Conservation (phyloP, 202 grass and related monocot genomes). For the Eragrostis tef region DNA sequence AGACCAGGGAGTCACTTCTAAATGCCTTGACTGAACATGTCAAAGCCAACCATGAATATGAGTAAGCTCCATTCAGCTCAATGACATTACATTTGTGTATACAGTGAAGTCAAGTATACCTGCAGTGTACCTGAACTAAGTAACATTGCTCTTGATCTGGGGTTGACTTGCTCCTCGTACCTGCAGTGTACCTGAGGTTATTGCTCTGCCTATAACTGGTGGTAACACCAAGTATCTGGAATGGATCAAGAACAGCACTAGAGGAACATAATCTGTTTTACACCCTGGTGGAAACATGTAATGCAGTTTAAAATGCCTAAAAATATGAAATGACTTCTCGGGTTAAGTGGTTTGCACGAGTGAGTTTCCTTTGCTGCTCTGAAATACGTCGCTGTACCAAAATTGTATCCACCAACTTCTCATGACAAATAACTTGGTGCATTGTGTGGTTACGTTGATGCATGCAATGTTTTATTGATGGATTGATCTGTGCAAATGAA, state of each 20-base stretch:
- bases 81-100: neutral
- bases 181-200: slow-evolving; percentile 77
- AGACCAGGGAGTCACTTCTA: slow-evolving; percentile 76
- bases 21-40: slow-evolving; percentile 70
- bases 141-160: slow-evolving; percentile 4
- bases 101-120: neutral
- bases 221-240: slow-evolving; percentile 78
- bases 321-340: neutral
- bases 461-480: neutral
- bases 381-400: neutral
- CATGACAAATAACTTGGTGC: neutral
- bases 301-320: neutral
- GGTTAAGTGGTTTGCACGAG: neutral
- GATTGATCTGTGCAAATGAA: neutral
- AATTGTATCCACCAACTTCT: neutral
- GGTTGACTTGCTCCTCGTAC: slow-evolving; percentile 8
- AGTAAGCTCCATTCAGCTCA: slow-evolving; percentile 47
- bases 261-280: slow-evolving; percentile 43
- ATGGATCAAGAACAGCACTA: slow-evolving; percentile 74
- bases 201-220: slow-evolving; percentile 72
- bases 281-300: neutral
- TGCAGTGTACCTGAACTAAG: too few relatives aligned
- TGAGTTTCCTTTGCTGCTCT: neutral
- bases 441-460: neutral
- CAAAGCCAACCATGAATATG: slow-evolving; percentile 82